These are phyloP conservation scores for Larix kaempferi DNA, from an alignment of 75 land plant species.

Conservation along the genomic window DNA sequence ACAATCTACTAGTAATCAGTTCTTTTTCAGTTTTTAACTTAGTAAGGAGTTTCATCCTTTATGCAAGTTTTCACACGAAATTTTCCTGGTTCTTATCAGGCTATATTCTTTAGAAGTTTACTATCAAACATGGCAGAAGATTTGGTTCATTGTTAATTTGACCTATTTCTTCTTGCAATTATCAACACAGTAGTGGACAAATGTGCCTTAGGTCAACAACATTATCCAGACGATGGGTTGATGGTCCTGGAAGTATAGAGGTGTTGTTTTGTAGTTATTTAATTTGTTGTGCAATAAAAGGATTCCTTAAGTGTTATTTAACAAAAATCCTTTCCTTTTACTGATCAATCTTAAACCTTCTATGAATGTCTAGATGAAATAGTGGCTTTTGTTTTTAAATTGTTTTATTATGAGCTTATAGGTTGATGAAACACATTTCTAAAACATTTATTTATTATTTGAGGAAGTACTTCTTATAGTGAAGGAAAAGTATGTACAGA, in stretches of 20 bases:
- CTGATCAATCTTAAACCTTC: no score
- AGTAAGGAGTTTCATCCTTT: conserved; percentile 44
- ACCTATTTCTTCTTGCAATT: conserved; percentile 35
- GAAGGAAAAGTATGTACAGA: not conserved
- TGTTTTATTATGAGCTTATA: no score
- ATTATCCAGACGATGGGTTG: conserved; percentile 82
- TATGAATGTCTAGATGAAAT: no score
- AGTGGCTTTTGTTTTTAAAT: no score
- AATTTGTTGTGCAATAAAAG: not conserved
- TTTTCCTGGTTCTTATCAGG: not conserved
- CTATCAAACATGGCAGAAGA: not conserved
- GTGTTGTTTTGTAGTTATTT: conserved; percentile 10
- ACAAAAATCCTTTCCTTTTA: not conserved
- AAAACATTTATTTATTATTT: not conserved
- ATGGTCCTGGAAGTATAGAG: conserved; percentile 66
- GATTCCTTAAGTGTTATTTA: not conserved
- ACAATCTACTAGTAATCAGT: conserved; percentile 67
- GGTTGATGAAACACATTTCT: no score
- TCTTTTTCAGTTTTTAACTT: conserved; percentile 88
- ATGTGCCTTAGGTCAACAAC: conserved; percentile 90
- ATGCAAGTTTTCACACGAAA: not conserved
- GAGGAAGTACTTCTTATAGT: not conserved
- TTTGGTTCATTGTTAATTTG: not conserved
- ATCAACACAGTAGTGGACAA: conserved; percentile 80
- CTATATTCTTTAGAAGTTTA: not conserved